These are phyloP conservation scores for Lenzites betulinus DNA, from an alignment of 768 basidiomycete genomes.

Conservation along the genomic window DNA sequence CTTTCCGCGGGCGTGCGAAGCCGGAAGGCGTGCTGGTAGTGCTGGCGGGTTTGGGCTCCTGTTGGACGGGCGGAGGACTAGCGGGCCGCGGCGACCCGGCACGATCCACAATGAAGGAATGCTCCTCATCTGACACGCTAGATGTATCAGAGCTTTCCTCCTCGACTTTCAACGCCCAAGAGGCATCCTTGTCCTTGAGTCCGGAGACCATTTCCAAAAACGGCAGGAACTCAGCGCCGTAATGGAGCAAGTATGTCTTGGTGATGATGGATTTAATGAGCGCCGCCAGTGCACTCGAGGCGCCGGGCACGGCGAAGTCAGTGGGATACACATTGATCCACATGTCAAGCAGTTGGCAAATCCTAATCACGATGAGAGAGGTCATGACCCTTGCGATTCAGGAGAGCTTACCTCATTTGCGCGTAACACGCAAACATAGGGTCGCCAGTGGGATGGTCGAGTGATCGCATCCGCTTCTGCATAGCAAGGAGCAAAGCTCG, in stretches of 20 bases:
- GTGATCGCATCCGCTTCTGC: slow-evolving; percentile 82
- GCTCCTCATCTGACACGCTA: slow-evolving; percentile 56
- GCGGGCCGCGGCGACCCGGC: slow-evolving; percentile 23
- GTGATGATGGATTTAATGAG: slow-evolving; percentile 77
- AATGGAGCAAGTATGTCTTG: slow-evolving; percentile 82
- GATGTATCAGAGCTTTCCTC: slow-evolving; percentile 67
- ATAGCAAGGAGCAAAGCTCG: slow-evolving; percentile 80
- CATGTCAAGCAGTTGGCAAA: slow-evolving; percentile 74
- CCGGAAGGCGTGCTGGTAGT: neutral
- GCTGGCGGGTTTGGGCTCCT: neutral
- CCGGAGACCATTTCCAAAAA: slow-evolving; percentile 70
- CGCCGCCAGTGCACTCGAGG: slow-evolving; percentile 70
- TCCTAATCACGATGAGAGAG: slow-evolving; percentile 44
- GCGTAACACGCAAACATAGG: slow-evolving; percentile 87
- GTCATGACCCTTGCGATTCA: neutral
- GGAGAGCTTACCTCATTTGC: slow-evolving; percentile 70
- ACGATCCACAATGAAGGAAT: slow-evolving; percentile 28
- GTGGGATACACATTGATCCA: slow-evolving; percentile 78
- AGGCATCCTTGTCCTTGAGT: slow-evolving; percentile 65
- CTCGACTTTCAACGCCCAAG: slow-evolving; percentile 75
- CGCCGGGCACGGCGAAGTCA: slow-evolving; percentile 79
- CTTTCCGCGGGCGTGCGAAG: slow-evolving; percentile 59
- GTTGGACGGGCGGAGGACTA: slow-evolving; percentile 12
- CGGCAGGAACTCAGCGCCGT: slow-evolving; percentile 80
- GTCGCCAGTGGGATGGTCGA: slow-evolving; percentile 72